Conservation (phyloP, 129 eudicot genomes). For the Mikania micrantha region DNA sequence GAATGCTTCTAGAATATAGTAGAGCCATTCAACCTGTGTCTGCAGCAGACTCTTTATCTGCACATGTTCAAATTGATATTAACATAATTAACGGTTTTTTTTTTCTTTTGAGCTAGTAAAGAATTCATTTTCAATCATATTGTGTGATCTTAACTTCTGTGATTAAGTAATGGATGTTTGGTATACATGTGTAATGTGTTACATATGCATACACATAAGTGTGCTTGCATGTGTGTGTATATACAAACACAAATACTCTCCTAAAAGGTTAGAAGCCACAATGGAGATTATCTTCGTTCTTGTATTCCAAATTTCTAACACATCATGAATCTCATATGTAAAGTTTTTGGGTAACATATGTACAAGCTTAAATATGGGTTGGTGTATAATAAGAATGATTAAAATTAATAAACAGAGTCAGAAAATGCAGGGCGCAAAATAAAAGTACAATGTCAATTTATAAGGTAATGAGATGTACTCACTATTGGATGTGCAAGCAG, state of each 20-base stretch:
- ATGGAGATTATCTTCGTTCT: background rate
- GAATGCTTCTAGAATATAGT: conserved; percentile 86
- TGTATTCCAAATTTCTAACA: no score
- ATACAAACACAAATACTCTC: background rate
- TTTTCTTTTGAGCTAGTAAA: background rate
- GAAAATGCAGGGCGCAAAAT: background rate
- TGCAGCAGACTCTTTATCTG: conserved; percentile 74
- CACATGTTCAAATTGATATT: conserved; percentile 2
- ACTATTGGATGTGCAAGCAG: conserved; percentile 95
- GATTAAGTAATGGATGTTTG: background rate
- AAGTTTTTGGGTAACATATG: background rate
- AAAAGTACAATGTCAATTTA: background rate
- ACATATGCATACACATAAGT: background rate
- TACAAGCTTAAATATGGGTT: background rate
- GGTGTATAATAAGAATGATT: background rate
- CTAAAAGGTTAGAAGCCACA: background rate
- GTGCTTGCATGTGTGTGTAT: background rate
- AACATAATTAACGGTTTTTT: no score
- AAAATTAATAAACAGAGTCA: background rate
- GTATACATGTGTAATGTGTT: background rate
- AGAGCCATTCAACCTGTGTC: conserved; percentile 95
- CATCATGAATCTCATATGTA: no score
- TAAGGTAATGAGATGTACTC: conserved; percentile 30
- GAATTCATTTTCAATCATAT: background rate
- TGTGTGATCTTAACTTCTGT: background rate